Base-by-base conservation (phyloP, 2,329 filamentous ascomycete genomes). In the Gaeumannomyces sp. region DNA sequence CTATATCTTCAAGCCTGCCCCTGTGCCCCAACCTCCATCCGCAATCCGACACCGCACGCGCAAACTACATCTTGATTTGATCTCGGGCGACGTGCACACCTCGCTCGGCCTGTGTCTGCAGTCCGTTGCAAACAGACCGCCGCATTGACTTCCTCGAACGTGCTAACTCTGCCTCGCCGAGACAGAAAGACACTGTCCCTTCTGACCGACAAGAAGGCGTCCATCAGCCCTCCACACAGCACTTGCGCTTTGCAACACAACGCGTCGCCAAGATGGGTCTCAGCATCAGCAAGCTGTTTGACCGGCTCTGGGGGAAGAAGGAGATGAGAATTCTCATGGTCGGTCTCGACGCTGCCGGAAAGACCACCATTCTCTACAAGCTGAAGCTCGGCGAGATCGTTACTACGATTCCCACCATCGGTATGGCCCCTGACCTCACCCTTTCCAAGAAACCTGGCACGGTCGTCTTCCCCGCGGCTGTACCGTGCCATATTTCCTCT, bases 291-390 rank as follows among this genome's bases (percentile, higher is more conserved):
- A 97, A 95, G 87, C 80, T 98, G 77, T 95, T 98, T 80, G 92
- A 96, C 79, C 89, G 90, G 84, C 87, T 98, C 80, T 97, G 92
- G 90, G 93, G 94, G 77, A 97, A 97, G 90, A 98, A 98, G 89
- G 95, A 99, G 89, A 99, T 99, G 95, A 89, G 95, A 86, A 97
- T 99, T 84, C 82, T 99, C 81, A 99, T 99, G 95, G 93, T 99
- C 74, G 95, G 95, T 87, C 89, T 99, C 76, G 95, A 99, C 81
- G 95, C 95, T 75, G 95, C 95, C 80, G 95, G 95, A 90, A 99
- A 99, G 88, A 99, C 95, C 76, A 99, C 95, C 74, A 99, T 99
- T 77, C 89, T 99, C 73, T 99, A 99, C 86, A 99, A 99, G 88
- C 89, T 99, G 80, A 99, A 99, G 88, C 91, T 99, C 76, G 94